Conservation (phyloP, 495 filamentous ascomycete species). For the Penicillium goetzii region DNA sequence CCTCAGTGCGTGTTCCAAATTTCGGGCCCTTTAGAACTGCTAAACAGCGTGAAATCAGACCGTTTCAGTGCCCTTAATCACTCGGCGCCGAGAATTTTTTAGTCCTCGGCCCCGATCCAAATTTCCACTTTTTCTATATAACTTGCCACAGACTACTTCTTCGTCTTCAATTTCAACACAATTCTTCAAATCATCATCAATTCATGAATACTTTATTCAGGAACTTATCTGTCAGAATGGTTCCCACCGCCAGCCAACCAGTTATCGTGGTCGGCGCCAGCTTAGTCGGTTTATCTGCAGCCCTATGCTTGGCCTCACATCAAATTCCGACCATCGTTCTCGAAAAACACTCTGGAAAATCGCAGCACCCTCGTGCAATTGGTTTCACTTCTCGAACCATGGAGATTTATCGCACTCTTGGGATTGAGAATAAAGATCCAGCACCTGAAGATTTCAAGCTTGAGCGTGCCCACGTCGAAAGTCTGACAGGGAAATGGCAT, state of each 20-base stretch:
- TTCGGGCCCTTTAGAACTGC: background rate
- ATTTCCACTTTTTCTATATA: background rate
- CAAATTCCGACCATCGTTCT: conserved; percentile 35
- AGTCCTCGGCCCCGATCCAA: conserved; percentile 3
- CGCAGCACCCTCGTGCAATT: conserved; percentile 38
- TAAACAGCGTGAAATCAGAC: background rate
- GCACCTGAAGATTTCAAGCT: conserved; percentile 30
- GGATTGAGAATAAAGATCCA: conserved; percentile 33
- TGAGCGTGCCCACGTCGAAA: conserved; percentile 33
- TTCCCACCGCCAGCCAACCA: background rate
- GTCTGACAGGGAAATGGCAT: conserved; percentile 34
- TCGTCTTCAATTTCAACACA: background rate
- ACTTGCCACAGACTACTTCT: background rate
- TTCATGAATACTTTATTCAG: background rate
- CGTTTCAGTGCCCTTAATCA: background rate
- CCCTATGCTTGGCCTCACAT: conserved; percentile 31
- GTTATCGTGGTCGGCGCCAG: conserved; percentile 39
- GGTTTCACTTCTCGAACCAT: conserved; percentile 41
- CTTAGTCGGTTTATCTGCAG: conserved; percentile 38
- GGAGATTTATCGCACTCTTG: conserved; percentile 38
- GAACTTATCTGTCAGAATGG: background rate
- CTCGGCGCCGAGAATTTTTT: background rate
- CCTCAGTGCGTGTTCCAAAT: too few relatives aligned
- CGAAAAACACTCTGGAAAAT: conserved; percentile 34
- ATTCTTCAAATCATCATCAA: background rate